Percentiles rank a stretch among this genome's conserved stretches.
phyloP scores from a whole-genome alignment of 257 asterid genomes.

The Solanum etuberosum region DNA sequence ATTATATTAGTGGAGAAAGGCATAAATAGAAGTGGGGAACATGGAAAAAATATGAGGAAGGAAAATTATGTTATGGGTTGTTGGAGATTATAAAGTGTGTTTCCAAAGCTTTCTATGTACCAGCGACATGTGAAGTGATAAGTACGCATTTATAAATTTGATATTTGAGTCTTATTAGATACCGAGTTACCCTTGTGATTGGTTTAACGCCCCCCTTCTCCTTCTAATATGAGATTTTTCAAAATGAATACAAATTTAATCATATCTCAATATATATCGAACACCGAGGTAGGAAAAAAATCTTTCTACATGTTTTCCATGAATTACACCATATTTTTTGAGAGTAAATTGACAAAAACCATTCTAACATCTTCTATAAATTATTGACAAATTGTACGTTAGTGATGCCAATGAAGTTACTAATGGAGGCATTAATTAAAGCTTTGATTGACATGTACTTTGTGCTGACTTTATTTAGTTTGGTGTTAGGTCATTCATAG shows the following conservation, averaged over 20 bases:
- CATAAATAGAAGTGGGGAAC: neutral
- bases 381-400: neutral
- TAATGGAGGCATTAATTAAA: neutral
- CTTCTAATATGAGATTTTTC: neutral
- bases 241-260: neutral
- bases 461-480: neutral
- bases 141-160: neutral
- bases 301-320: neutral
- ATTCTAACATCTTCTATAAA: neutral
- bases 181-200: neutral
- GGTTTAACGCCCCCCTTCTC: neutral
- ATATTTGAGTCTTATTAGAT: neutral
- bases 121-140: neutral
- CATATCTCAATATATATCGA: neutral
- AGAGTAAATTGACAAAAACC: neutral
- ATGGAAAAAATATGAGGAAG: neutral
- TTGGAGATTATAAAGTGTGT: neutral
- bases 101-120: neutral
- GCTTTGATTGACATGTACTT: neutral
- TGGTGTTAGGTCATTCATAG: neutral
- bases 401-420: neutral
- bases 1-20: neutral
- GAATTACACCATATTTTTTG: neutral
- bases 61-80: neutral
- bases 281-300: neutral